Conservation (phyloP, 2,329 filamentous ascomycete genomes). For the Fusarium metavorans region DNA sequence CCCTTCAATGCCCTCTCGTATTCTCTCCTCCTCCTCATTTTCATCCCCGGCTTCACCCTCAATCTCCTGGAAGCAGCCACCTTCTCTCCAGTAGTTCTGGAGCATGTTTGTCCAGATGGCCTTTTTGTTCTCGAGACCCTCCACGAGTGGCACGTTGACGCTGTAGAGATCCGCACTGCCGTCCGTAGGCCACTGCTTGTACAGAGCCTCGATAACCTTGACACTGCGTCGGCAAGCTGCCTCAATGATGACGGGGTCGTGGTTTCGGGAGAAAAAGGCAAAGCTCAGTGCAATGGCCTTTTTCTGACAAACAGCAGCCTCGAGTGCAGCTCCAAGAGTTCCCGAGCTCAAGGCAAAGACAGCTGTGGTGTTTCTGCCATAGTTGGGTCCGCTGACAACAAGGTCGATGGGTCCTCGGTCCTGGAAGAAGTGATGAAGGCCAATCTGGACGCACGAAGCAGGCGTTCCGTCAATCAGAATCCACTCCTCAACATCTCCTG, state of each 20-base stretch:
- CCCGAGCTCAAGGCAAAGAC: constrained; percentile 83
- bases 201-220: constrained; percentile 82
- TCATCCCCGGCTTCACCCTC: constrained; percentile 73
- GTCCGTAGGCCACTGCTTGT: constrained; percentile 77
- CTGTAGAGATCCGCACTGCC: constrained; percentile 84
- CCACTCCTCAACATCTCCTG: constrained; percentile 78
- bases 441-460: constrained; percentile 85
- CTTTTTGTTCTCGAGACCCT: constrained; percentile 77
- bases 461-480: constrained; percentile 84
- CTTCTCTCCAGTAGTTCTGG: constrained; percentile 90
- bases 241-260: constrained; percentile 84
- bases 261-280: constrained; percentile 88
- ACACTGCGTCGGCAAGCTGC: constrained; percentile 81
- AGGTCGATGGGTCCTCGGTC: constrained; percentile 79
- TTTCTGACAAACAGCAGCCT: constrained; percentile 77
- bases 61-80: constrained; percentile 87
- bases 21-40: constrained; percentile 77
- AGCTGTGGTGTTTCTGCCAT: constrained; percentile 84
- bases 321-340: constrained; percentile 81
- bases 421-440: constrained; percentile 82
- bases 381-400: constrained; percentile 85
- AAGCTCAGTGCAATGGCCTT: constrained; percentile 87
- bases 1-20: constrained; percentile 74
- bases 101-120: constrained; percentile 88
- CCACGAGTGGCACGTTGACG: constrained; percentile 89